phyloP scores from a whole-genome alignment of 2,329 filamentous ascomycete species.

The Neonectria ditissima region DNA sequence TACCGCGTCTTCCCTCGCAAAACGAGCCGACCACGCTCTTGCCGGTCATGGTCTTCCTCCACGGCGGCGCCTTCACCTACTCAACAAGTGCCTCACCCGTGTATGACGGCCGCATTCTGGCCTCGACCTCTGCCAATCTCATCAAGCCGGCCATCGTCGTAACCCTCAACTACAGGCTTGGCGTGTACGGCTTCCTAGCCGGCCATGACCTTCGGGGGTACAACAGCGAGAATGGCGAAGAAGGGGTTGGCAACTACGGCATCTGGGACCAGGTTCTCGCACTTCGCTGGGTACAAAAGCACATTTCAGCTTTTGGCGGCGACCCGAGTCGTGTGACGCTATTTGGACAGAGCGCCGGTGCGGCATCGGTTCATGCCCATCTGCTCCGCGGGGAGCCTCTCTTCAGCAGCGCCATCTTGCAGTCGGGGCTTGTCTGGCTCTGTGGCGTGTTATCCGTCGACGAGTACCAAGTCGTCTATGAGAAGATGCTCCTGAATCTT shows the following conservation, averaged over 20 bases:
- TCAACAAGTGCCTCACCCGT: conserved; percentile 19
- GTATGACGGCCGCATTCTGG: conserved; percentile 22
- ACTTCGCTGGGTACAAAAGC: conserved; percentile 3
- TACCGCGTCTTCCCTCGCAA: background rate
- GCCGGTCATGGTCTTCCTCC: conserved; percentile 30
- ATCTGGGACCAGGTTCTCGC: conserved; percentile 13
- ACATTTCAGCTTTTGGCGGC: background rate
- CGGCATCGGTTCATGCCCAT: conserved; percentile 23
- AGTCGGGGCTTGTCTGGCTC: conserved; percentile 20
- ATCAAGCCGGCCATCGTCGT: conserved; percentile 16
- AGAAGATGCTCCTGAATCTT: conserved; percentile 7
- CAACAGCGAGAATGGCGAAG: conserved; percentile 10
- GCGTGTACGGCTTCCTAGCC: conserved; percentile 29
- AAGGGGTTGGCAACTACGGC: conserved; percentile 1
- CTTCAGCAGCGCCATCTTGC: conserved; percentile 21
- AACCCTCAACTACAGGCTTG: conserved; percentile 23
- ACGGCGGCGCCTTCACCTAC: conserved; percentile 29
- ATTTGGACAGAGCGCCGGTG: conserved; percentile 28
- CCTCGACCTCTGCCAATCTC: conserved; percentile 3
- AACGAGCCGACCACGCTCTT: background rate
- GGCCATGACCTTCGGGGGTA: conserved; percentile 22
- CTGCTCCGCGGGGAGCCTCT: conserved; percentile 15
- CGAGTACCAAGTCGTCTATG: conserved; percentile 16
- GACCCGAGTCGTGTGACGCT: conserved; percentile 13
- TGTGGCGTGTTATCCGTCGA: conserved; percentile 23